Conservation (phyloP, 768 basidiomycete genomes). For the Lepiota brunneoincarnata region DNA sequence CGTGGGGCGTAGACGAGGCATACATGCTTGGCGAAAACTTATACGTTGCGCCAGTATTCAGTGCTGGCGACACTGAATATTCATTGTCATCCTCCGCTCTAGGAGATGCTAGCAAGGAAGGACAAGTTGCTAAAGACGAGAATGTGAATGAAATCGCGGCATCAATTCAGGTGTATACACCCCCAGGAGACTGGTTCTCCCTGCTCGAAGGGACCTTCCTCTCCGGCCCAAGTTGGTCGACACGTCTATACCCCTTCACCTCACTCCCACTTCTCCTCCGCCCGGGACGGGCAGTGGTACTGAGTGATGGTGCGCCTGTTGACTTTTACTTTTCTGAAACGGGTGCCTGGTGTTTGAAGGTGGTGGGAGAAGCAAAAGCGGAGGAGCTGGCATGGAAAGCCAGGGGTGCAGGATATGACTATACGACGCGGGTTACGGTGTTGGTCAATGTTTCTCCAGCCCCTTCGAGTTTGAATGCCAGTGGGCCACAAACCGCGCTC, state of each 20-base stretch:
- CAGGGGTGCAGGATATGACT: slow-evolving; percentile 3
- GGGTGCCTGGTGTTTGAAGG: slow-evolving; percentile 3
- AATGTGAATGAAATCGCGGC: neutral
- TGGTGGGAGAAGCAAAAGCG: neutral
- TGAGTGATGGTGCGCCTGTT: slow-evolving; percentile 3
- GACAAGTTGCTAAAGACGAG: neutral
- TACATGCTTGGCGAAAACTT: slow-evolving; percentile 30
- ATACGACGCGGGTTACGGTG: neutral
- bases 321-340: slow-evolving; percentile 1
- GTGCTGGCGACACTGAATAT: slow-evolving; percentile 16
- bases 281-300: slow-evolving; percentile 25
- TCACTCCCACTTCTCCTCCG: slow-evolving; percentile 27
- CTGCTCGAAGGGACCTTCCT: slow-evolving; percentile 26
- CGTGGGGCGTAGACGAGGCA: slow-evolving; percentile 30
- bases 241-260: slow-evolving; percentile 25
- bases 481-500: neutral
- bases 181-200: slow-evolving; percentile 28
- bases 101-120: neutral
- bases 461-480: neutral
- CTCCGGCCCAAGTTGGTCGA: slow-evolving; percentile 24
- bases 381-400: slow-evolving; percentile 1
- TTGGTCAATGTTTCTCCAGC: neutral
- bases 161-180: slow-evolving; percentile 27
- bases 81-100: neutral
- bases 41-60: slow-evolving; percentile 30